Conservation (phyloP, 306 rosid species). For the Erythrophleum fordii region DNA sequence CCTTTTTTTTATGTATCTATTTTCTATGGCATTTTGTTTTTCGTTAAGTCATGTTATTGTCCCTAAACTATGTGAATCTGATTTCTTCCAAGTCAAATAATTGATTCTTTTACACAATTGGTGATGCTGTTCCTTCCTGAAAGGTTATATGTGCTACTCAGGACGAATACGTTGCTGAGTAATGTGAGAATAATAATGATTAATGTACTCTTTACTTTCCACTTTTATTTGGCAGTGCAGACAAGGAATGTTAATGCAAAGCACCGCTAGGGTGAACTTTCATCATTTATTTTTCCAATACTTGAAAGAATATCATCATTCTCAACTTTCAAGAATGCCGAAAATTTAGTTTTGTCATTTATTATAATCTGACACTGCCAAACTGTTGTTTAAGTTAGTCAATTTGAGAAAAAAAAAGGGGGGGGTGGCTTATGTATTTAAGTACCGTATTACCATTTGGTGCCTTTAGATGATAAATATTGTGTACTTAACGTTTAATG, state of each 20-base stretch:
- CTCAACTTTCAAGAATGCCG: conserved; percentile 45
- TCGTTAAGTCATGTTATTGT: conserved; percentile 14
- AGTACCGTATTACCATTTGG: background rate
- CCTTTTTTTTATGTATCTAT: background rate
- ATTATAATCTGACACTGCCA: background rate
- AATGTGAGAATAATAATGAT: conserved; percentile 29
- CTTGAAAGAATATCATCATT: conserved; percentile 67
- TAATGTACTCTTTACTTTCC: conserved; percentile 21
- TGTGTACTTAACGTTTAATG: conserved; percentile 29
- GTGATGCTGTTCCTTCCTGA: conserved; percentile 19
- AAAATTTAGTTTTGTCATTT: conserved; percentile 45
- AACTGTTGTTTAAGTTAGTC: conserved; percentile 11
- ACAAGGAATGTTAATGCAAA: conserved; percentile 77
- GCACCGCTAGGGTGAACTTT: conserved; percentile 73
- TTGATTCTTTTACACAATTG: conserved; percentile 6
- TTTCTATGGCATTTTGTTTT: background rate
- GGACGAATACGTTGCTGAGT: conserved; percentile 10
- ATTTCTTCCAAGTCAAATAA: background rate
- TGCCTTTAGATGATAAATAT: conserved; percentile 3
- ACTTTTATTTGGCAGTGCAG: conserved; percentile 50
- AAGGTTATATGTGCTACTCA: background rate
- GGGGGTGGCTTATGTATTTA: background rate
- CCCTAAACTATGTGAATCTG: conserved; percentile 13
- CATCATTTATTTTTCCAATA: conserved; percentile 68
- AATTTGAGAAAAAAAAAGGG: background rate